Evolutionary conservation across 2,329 filamentous ascomycete genomes (phyloP), one percentile per base, ranked within the genome.

Genomic region (Tolypocladium endophyticum): DNA sequence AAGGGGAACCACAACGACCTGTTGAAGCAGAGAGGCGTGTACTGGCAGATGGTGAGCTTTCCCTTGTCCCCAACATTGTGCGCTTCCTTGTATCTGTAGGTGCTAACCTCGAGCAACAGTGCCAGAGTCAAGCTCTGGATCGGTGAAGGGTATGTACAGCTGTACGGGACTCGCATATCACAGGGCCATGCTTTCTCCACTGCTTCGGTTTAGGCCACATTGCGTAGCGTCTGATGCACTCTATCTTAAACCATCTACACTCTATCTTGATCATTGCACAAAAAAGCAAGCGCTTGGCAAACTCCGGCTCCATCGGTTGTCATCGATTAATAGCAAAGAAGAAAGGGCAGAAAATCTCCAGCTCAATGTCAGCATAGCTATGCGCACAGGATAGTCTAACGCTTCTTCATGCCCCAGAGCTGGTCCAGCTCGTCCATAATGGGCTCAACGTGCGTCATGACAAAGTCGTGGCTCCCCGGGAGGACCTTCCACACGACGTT

Each of bases 381-480:
- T 16, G 50, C 3, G 9, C 9, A 23, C 2, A n/a, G 11, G 3
- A 11, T 12, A 53, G 11, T 11, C 50, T 53, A 59, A n/a, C 28
- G 36, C 28, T 43, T 39, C 58, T 64, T 60, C 35, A 61, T 62
- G 4, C 66, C 73, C 80, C 81, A 85, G 60, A 81, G 77, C 36
- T 72, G 69, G 59, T 79, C 77, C 12, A 86, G 72, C 59, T 74
- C 74, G 50, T 70, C 66, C 60, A 84, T 64, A 14, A 81, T 77
- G 41, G 73, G 68, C 8, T 70, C 65, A 0, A 74, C 68, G 61
- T 81, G 76, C n/a, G 82, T 83, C 74, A 86, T 85, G 20, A 84
- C 82, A 64, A 87, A 86, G 63, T 87, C 83, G 65, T 87, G 84
- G 1, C 77, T 79, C 1, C 81, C 82, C 0, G 77, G 76, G 1